A percentile compares a stretch with the other conserved stretches of the same genome.
Conservation (phyloP, 306 rosid genomes). For the Styphnolobium japonicum region DNA sequence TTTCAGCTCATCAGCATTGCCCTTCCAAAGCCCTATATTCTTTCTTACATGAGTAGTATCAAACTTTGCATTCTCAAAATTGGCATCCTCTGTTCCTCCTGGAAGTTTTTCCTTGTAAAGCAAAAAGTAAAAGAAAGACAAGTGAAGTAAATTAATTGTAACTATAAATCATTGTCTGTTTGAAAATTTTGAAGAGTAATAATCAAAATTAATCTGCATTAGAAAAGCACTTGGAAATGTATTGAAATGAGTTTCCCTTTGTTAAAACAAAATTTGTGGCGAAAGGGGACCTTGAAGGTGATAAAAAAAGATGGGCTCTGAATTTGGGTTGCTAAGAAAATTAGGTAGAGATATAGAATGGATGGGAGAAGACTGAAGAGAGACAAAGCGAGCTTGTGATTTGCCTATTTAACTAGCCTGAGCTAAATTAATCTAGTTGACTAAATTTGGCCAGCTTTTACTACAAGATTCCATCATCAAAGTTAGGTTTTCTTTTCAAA, state of each 20-base stretch:
- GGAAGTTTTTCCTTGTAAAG: slow-evolving; percentile 67
- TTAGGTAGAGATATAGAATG: not conserved
- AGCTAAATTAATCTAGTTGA: not conserved
- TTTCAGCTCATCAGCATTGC: slow-evolving; percentile 62
- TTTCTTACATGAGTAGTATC: slow-evolving; percentile 44
- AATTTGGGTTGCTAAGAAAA: not conserved
- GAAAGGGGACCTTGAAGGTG: not conserved
- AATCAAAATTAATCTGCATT: slow-evolving; percentile 8
- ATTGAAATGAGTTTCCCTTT: not conserved
- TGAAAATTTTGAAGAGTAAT: not conserved
- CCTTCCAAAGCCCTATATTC: slow-evolving; percentile 60
- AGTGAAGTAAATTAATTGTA: not conserved
- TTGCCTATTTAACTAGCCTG: not conserved
- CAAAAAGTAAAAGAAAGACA: slow-evolving; percentile 15
- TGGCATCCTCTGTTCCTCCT: slow-evolving; percentile 52
- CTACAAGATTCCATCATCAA: no score
- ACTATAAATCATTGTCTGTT: not conserved
- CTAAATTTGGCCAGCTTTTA: not conserved
- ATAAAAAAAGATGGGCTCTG: not conserved
- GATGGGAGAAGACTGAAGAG: not conserved
- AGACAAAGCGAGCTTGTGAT: not conserved
- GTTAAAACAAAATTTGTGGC: not conserved
- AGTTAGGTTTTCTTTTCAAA: not conserved
- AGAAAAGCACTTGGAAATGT: not conserved
- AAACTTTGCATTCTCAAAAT: slow-evolving; percentile 47